Percentiles rank a stretch among this genome's conserved stretches.
phyloP scores from a whole-genome alignment of 2,329 filamentous ascomycete genomes.

The Neurospora sp. region DNA sequence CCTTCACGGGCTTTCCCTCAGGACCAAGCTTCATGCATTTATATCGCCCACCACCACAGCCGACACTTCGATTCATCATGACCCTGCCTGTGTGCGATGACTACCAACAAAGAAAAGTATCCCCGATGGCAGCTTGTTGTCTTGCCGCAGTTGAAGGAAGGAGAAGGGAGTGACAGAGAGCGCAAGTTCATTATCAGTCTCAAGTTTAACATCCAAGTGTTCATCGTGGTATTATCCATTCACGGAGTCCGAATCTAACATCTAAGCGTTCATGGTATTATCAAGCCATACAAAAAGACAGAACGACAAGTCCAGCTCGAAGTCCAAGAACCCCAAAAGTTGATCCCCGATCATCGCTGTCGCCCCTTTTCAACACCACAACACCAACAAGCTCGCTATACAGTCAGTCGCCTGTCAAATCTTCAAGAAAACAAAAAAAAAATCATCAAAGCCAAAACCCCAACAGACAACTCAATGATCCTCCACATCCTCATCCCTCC shows the following conservation, averaged over 20 bases:
- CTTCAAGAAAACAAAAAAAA: background rate
- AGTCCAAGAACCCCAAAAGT: background rate
- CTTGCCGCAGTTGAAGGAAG: too few relatives aligned
- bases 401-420: background rate
- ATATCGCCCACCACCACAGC: background rate
- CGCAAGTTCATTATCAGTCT: background rate
- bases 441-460: too few relatives aligned
- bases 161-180: too few relatives aligned
- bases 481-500: constrained; percentile 41
- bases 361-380: background rate
- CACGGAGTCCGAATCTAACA: background rate
- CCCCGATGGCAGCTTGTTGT: too few relatives aligned
- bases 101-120: too few relatives aligned
- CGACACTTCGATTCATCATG: background rate
- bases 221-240: background rate
- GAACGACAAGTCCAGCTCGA: background rate
- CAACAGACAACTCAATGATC: background rate
- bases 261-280: background rate
- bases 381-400: background rate
- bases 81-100: too few relatives aligned
- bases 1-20: background rate
- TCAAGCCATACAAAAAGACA: background rate
- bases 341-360: background rate
- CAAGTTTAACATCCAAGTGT: background rate
- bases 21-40: background rate